Base-by-base conservation (phyloP, 306 rosid genomes). In the Coriaria nepalensis region DNA sequence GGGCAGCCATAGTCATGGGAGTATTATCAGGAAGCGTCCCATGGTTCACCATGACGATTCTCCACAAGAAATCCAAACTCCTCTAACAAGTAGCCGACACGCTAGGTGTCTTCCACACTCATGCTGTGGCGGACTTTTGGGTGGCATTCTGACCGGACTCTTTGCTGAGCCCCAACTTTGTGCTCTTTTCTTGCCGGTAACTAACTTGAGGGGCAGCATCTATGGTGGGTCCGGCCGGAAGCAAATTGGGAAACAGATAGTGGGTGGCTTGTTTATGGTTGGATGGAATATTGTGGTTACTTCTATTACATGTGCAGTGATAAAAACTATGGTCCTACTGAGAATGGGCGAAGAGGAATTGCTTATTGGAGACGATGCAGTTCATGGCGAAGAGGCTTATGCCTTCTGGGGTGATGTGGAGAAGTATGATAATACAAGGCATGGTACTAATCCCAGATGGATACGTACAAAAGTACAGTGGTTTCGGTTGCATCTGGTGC, bases 1-100 rank as follows among this genome's bases (percentile, higher is more conserved):
- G 66, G 66, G 58, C 58, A 10, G 58, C 66, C 13, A 39, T 60
- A 8, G 9, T 60, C 50, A 60, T 60, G 66, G 66, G 58, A 6
- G 44, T 60, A 8, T 29, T 32, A 13, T 50, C 58, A 6, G 66
- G 66, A 2, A 51, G 29, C 13, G 29, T 60, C 6, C 58, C 66
- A 33, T 60, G 66, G 66, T 50, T 42, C 50, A 34, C 66, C 29
- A 60, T 60, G 66, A 60, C 43, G 66, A 32, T 45, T 33, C 49
- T 61, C 33, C 37, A 49, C 32, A 61, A 37, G 56, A 38, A 36
- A 13, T 7, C 45, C n/a, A 10, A 37, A 4, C 33, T 43, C 8
- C 52, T 61, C 6, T 33, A n/a, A 35, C n/a, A 8, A 9, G 58
- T 51, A 5, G 65, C 50, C 20, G 65, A 60, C 45, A 60, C 65